A percentile compares a stretch with the other conserved stretches of the same genome.
phyloP scores from a whole-genome alignment of 768 basidiomycete genomes.

The Lanmaoa pseudosensibilis region DNA sequence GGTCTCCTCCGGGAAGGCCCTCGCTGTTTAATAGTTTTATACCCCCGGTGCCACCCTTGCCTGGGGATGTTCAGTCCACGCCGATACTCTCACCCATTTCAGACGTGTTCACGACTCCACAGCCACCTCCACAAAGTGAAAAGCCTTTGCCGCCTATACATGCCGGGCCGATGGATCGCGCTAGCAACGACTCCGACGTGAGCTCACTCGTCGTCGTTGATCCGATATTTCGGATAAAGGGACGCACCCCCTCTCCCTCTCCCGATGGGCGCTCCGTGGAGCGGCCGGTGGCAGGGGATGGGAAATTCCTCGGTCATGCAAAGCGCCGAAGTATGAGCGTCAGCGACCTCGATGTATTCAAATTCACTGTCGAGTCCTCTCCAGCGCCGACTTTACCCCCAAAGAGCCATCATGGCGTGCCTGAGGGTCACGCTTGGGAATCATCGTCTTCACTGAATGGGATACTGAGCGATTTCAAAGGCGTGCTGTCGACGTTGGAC shows the following conservation, averaged over 20 bases:
- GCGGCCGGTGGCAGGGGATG: conserved; percentile 25
- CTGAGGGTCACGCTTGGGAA: conserved; percentile 40
- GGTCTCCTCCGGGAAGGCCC: conserved; percentile 25
- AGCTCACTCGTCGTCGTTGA: conserved; percentile 60
- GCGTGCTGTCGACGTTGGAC: conserved; percentile 67
- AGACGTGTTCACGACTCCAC: conserved; percentile 49
- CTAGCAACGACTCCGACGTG: conserved; percentile 49
- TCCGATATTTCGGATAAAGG: conserved; percentile 40
- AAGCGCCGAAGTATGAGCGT: conserved; percentile 77
- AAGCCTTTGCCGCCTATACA: conserved; percentile 69
- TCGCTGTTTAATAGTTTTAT: conserved; percentile 39
- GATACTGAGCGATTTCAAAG: conserved; percentile 71
- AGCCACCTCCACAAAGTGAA: conserved; percentile 36
- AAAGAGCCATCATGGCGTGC: conserved; percentile 22
- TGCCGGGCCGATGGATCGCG: conserved; percentile 33
- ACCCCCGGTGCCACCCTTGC: conserved; percentile 49
- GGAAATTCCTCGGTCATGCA: conserved; percentile 31
- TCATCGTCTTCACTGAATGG: conserved; percentile 50
- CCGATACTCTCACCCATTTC: conserved; percentile 45
- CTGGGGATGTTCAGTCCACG: conserved; percentile 40
- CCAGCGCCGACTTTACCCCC: conserved; percentile 39
- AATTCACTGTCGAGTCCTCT: conserved; percentile 38
- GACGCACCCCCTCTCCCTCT: conserved; percentile 31
- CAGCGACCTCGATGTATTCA: conserved; percentile 60
- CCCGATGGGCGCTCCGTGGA: conserved; percentile 33